A percentile compares a stretch with the other conserved stretches of the same genome.
These are phyloP conservation scores for Mycena olivaceomarginata DNA, from an alignment of 768 basidiomycete genomes.

Conservation along the genomic window DNA sequence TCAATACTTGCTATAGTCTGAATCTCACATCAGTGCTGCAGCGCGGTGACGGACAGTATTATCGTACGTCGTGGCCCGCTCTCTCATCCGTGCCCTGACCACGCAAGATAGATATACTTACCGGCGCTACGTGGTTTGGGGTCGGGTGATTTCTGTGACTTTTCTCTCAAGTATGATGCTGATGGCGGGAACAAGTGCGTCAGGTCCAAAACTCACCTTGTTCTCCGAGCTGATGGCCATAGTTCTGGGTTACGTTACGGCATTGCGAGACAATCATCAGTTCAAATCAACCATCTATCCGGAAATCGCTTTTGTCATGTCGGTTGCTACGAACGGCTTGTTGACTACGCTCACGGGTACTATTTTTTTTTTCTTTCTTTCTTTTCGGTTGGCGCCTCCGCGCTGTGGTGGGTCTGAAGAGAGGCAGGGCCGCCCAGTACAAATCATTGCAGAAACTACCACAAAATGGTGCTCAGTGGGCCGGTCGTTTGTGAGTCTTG, in stretches of 20 bases:
- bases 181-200: background rate
- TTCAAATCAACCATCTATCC: background rate
- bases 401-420: constrained; percentile 10
- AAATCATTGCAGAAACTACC: too few relatives aligned
- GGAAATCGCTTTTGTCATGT: constrained; percentile 1
- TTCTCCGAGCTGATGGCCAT: background rate
- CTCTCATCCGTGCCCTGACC: too few relatives aligned
- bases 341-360: constrained; percentile 13
- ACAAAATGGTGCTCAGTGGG: too few relatives aligned
- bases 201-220: too few relatives aligned
- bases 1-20: too few relatives aligned
- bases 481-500: too few relatives aligned
- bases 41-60: constrained; percentile 7
- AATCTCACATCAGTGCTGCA: background rate
- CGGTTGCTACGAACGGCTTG: background rate
- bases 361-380: too few relatives aligned
- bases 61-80: background rate
- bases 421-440: too few relatives aligned
- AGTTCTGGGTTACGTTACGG: background rate
- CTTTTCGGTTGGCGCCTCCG: too few relatives aligned
- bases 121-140: constrained; percentile 26
- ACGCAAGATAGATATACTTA: background rate
- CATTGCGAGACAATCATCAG: constrained; percentile 4
- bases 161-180: background rate
- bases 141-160: background rate